These are phyloP conservation scores for Paspalum notatum DNA, from an alignment of 176 grass and related monocot species.

Conservation along the genomic window DNA sequence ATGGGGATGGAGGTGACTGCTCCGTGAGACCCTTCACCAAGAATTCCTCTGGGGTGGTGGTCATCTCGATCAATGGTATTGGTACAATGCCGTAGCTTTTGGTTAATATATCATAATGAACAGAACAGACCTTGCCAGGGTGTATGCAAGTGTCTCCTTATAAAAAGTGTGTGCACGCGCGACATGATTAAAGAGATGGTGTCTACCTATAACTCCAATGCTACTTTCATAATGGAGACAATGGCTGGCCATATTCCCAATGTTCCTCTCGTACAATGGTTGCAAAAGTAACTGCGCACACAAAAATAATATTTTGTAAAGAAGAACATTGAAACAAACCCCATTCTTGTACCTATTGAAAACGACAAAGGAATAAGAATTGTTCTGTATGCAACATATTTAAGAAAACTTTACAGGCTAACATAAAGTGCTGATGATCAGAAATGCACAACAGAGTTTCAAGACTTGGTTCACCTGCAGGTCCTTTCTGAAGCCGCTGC, in stretches of 20 bases:
- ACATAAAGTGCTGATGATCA: neutral
- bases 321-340: neutral
- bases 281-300: neutral
- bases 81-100: neutral
- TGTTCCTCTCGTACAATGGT: neutral
- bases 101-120: neutral
- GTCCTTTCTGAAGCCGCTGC: constrained; percentile 16
- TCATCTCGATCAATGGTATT: neutral
- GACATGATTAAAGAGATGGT: neutral
- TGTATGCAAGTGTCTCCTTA: neutral
- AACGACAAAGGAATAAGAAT: neutral
- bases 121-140: neutral
- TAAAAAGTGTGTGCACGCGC: neutral
- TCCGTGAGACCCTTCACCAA: neutral
- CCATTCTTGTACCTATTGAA: neutral
- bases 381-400: neutral
- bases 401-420: neutral
- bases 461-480: neutral
- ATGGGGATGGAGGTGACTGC: neutral
- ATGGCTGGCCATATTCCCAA: neutral
- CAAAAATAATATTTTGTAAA: neutral
- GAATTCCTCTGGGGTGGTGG: constrained; percentile 23
- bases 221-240: neutral
- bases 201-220: neutral
- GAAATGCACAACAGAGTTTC: neutral